Evolutionary conservation across 1,284 basidiomycete genomes (phyloP), one percentile per base, ranked within the genome.

Genomic region (Irpex rosettiformis): DNA sequence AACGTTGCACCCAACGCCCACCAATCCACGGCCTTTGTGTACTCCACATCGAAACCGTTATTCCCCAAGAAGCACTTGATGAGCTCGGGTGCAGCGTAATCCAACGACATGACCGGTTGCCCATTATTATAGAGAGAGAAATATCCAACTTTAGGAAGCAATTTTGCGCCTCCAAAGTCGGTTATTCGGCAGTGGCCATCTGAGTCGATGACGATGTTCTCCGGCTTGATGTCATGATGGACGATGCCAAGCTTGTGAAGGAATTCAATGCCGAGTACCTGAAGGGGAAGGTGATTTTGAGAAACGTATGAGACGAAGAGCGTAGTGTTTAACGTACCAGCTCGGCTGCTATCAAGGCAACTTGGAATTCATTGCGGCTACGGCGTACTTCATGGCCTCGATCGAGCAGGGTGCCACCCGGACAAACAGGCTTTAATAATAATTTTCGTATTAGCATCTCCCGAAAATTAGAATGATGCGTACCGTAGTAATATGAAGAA

Each of bases 121-220:
- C 60, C 62, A 4, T 51, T 30, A 0, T 16, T 25, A 13, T 43
- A 40, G 13, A 59, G 60, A 6, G 29, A 40, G n/a, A 61, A 16
- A 7, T 18, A 7, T 18, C 43, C 56, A 7, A 40, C 48, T 1
- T 53, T 24, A 4, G n/a, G 4, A 16, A 68, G 57, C 45, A 69
- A 65, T 56, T 58, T 63, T 3, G 65, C 63, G 1, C 65, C 65
- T 68, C 87, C 86, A 70, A 86, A 86, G 67, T 88, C 86, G 21
- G 83, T 82, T 53, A 88, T 75, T 61, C 84, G 82, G 3, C 83
- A 84, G 64, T 88, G 85, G 0, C 86, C 86, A 42, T 77, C 73
- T 61, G 81, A 80, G 70, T 84, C 82, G n/a, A 89, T 72, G 5
- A 89, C 72, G 55, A 88, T 79, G 65, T 88, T 88, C 65, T 83